Evolutionary conservation across 441 rosid species (phyloP).

Genomic region (Kokia cookei): DNA sequence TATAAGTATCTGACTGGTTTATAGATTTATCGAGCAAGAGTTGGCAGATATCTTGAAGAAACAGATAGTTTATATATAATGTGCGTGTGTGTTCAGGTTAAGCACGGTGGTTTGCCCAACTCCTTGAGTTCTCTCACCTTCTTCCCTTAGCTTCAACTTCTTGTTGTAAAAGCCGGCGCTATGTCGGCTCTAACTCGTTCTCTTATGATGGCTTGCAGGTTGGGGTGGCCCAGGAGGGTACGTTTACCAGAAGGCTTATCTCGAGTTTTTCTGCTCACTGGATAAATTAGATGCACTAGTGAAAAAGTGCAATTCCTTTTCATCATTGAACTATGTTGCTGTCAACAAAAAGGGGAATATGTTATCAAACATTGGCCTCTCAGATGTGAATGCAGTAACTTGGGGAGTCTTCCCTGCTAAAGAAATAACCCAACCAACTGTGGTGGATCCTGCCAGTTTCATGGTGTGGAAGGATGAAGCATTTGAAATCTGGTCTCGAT

Average conservation of each 20-base stretch:
- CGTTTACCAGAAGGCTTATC: conserved; percentile 89
- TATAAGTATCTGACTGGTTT: background rate
- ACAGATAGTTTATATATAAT: background rate
- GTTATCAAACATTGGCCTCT: conserved; percentile 45
- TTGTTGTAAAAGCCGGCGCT: background rate
- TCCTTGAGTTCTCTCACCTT: background rate
- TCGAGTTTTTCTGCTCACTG: conserved; percentile 89
- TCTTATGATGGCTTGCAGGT: conserved; percentile 40
- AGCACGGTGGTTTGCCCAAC: background rate
- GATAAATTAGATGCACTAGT: conserved; percentile 58
- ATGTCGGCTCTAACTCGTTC: background rate
- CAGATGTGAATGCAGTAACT: conserved; percentile 83
- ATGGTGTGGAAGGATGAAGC: conserved; percentile 96
- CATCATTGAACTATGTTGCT: conserved; percentile 62
- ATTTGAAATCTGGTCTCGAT: conserved; percentile 81
- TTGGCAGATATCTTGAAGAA: background rate
- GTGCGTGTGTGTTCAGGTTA: background rate
- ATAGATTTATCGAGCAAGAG: no score
- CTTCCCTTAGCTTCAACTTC: background rate
- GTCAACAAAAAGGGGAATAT: conserved; percentile 57
- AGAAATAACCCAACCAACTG: conserved; percentile 89
- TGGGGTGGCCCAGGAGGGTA: conserved; percentile 98
- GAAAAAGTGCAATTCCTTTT: conserved; percentile 58
- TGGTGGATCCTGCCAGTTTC: conserved; percentile 91
- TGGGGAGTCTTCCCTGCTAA: conserved; percentile 97